Conservation (phyloP, 371 early-diverging fungal species). For the Globomyces sp. region DNA sequence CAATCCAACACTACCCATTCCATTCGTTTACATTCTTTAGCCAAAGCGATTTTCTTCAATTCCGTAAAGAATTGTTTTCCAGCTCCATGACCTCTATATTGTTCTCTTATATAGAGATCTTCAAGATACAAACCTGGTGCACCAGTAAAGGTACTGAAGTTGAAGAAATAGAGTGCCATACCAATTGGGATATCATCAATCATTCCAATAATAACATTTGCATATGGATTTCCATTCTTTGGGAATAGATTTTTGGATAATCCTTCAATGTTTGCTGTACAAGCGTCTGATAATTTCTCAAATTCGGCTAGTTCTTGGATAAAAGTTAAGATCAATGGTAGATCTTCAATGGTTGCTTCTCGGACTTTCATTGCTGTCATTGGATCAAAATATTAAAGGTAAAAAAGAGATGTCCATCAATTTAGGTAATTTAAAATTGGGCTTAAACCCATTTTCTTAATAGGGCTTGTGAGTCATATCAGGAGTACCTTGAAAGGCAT, state of each 20-base stretch:
- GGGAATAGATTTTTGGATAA: conserved; percentile 38
- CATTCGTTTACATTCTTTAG: conserved; percentile 67
- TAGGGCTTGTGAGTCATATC: no score
- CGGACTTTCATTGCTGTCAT: conserved; percentile 38
- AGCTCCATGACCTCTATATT: conserved; percentile 68
- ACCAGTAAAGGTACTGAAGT: conserved; percentile 73
- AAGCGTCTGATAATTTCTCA: conserved; percentile 70
- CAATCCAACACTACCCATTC: conserved; percentile 82
- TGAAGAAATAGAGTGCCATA: conserved; percentile 78
- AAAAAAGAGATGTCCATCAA: no score
- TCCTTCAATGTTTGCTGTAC: conserved; percentile 67
- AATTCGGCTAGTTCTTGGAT: conserved; percentile 73
- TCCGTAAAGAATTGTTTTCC: conserved; percentile 66
- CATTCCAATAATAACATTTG: conserved; percentile 56
- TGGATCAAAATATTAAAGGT: not conserved
- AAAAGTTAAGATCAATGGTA: conserved; percentile 62
- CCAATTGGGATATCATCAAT: conserved; percentile 55
- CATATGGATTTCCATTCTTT: conserved; percentile 45
- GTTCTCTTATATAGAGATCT: conserved; percentile 70
- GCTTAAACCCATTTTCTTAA: no score
- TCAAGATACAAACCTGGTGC: conserved; percentile 80
- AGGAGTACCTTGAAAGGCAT: no score
- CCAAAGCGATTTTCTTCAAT: conserved; percentile 63
- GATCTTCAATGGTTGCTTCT: conserved; percentile 61
- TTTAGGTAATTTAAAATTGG: no score